Conservation (phyloP, 495 filamentous ascomycete species). For the Penicillium canariense region DNA sequence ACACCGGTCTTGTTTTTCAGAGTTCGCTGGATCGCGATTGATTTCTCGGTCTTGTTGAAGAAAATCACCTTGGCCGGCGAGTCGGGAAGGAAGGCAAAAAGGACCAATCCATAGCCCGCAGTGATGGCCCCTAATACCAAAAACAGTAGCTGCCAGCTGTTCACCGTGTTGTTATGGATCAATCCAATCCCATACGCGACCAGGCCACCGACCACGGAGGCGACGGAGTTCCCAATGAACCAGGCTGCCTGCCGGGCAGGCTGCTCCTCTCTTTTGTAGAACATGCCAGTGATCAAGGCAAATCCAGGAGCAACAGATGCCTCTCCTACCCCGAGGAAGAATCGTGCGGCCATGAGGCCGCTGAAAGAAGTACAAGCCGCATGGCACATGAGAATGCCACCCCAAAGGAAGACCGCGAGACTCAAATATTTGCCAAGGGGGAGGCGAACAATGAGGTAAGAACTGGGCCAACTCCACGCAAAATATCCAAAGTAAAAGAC, state of each 20-base stretch:
- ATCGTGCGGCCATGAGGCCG: conserved; percentile 48
- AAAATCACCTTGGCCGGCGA: conserved; percentile 46
- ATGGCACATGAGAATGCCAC: conserved; percentile 32
- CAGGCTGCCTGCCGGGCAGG: conserved; percentile 53
- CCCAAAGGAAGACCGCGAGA: conserved; percentile 33
- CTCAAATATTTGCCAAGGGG: conserved; percentile 52
- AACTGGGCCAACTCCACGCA: conserved; percentile 49
- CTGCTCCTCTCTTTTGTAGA: conserved; percentile 53
- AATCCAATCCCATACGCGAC: conserved; percentile 45
- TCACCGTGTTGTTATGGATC: conserved; percentile 20
- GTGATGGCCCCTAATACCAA: conserved; percentile 39
- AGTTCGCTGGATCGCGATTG: conserved; percentile 55
- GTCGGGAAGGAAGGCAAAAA: conserved; percentile 47
- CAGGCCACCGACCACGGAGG: conserved; percentile 45
- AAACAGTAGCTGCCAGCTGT: conserved; percentile 40
- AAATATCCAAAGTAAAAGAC: conserved; percentile 54
- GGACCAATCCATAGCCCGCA: conserved; percentile 35
- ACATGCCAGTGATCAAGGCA: conserved; percentile 57
- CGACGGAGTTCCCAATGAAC: conserved; percentile 52
- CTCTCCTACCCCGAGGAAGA: conserved; percentile 56
- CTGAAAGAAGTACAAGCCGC: conserved; percentile 49
- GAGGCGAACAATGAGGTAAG: conserved; percentile 49
- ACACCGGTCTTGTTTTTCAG: conserved; percentile 58
- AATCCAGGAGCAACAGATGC: conserved; percentile 57
- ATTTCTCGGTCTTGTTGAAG: conserved; percentile 43